Conservation (phyloP, 441 rosid genomes). For the Aleurites moluccanus region DNA sequence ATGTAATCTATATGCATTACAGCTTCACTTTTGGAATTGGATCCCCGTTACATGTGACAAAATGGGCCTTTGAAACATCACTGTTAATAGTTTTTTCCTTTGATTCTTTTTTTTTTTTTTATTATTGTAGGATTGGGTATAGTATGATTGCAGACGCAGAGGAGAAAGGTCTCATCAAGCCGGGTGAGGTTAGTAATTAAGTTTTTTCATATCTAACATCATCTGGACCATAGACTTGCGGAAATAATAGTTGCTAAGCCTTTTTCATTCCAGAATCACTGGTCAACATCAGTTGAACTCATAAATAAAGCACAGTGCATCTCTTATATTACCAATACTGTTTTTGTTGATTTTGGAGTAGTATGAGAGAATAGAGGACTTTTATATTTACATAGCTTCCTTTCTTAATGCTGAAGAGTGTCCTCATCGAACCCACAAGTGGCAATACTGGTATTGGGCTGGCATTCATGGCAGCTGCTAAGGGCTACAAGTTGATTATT, state of each 20-base stretch:
- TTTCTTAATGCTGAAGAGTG: constrained; percentile 36
- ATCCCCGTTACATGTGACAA: not conserved
- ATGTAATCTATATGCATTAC: not conserved
- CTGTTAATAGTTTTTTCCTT: not conserved
- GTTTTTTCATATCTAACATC: constrained; percentile 3
- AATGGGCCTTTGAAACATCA: not conserved
- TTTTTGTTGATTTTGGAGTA: not conserved
- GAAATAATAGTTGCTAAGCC: not conserved
- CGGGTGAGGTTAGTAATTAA: constrained; percentile 48
- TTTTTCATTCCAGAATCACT: not conserved
- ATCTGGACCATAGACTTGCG: not conserved
- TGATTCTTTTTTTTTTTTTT: not conserved
- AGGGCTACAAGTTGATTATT: constrained; percentile 57
- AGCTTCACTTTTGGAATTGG: not conserved
- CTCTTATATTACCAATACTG: not conserved
- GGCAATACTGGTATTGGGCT: constrained; percentile 67
- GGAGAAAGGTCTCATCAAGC: constrained; percentile 50
- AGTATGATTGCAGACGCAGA: constrained; percentile 68
- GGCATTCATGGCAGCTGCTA: constrained; percentile 71
- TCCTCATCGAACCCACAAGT: constrained; percentile 56
- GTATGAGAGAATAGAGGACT: not conserved
- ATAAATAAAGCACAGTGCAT: not conserved
- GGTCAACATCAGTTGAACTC: not conserved
- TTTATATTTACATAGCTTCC: not conserved
- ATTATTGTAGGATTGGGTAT: constrained; percentile 55